Conservation (phyloP, 225 moss, liverwort and hornwort species). For the Pleurozium schreberi region DNA sequence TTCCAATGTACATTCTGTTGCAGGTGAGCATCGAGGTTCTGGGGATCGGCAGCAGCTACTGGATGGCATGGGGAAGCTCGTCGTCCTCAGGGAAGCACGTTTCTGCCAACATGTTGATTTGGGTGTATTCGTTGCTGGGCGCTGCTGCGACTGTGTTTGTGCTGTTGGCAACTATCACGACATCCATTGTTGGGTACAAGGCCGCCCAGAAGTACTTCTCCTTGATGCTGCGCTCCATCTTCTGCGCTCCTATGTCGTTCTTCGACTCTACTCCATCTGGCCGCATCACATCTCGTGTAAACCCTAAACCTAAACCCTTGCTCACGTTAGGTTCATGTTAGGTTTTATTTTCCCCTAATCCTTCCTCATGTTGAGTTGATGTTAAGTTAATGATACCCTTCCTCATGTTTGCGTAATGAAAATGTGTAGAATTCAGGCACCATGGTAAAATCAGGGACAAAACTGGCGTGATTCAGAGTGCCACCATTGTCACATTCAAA, state of each 20-base stretch:
- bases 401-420: neutral
- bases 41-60: constrained; percentile 13
- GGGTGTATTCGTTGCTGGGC: constrained; percentile 39
- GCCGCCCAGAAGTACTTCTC: constrained; percentile 56
- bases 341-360: neutral
- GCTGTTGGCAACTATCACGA: constrained; percentile 11
- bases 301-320: neutral
- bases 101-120: constrained; percentile 12
- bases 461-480: neutral
- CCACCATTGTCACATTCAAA: neutral
- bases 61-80: constrained; percentile 59
- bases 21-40: constrained; percentile 14
- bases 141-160: constrained; percentile 23
- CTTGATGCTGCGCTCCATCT: constrained; percentile 52
- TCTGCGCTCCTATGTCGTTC: constrained; percentile 71
- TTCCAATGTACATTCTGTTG: constrained; percentile 24
- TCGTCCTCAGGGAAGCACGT: constrained; percentile 14
- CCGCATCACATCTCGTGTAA: constrained; percentile 62
- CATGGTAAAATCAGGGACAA: neutral
- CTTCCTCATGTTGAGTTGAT: neutral
- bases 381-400: neutral
- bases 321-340: neutral
- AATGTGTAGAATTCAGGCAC: neutral
- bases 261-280: constrained; percentile 77
- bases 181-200: constrained; percentile 39